Evolutionary conservation across 768 basidiomycete species (phyloP).

Genomic region (Lactarius akahatsu): DNA sequence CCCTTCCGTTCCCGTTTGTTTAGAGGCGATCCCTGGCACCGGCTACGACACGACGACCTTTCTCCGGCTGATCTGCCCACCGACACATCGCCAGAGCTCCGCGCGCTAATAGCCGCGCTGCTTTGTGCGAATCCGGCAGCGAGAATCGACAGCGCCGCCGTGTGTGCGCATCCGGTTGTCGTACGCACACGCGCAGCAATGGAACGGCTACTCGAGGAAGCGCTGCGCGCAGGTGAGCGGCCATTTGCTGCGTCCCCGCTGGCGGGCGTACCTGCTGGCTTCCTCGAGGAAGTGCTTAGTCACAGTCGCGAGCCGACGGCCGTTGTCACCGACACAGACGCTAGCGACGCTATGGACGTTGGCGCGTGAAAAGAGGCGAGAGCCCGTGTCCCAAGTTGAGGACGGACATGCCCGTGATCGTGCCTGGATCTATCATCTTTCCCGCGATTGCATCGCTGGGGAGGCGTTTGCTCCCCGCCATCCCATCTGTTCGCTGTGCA

Average conservation of each 20-base stretch:
- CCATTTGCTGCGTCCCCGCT: constrained; percentile 63
- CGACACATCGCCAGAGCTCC: constrained; percentile 57
- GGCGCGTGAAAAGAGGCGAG: constrained; percentile 24
- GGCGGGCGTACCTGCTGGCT: constrained; percentile 57
- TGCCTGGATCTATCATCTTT: constrained; percentile 16
- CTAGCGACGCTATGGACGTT: constrained; percentile 33
- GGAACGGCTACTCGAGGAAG: constrained; percentile 47
- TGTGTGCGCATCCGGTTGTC: constrained; percentile 65
- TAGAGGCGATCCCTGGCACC: constrained; percentile 94
- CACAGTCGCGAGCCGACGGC: not conserved
- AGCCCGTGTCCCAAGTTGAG: not conserved
- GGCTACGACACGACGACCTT: constrained; percentile 88
- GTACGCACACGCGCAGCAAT: constrained; percentile 60
- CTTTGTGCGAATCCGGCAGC: constrained; percentile 68
- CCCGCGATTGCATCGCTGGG: not conserved
- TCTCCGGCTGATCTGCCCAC: constrained; percentile 69
- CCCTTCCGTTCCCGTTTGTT: constrained; percentile 2
- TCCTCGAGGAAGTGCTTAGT: constrained; percentile 61
- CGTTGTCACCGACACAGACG: constrained; percentile 9
- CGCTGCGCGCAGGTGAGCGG: constrained; percentile 38
- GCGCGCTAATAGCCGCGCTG: constrained; percentile 69
- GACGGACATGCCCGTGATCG: not conserved
- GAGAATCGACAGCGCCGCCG: constrained; percentile 56
- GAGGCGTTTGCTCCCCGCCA: not conserved
- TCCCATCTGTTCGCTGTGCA: not conserved